A percentile compares a stretch with the other conserved stretches of the same genome.
Conservation (phyloP, 2,329 filamentous ascomycete species). For the Alternaria arbusti region DNA sequence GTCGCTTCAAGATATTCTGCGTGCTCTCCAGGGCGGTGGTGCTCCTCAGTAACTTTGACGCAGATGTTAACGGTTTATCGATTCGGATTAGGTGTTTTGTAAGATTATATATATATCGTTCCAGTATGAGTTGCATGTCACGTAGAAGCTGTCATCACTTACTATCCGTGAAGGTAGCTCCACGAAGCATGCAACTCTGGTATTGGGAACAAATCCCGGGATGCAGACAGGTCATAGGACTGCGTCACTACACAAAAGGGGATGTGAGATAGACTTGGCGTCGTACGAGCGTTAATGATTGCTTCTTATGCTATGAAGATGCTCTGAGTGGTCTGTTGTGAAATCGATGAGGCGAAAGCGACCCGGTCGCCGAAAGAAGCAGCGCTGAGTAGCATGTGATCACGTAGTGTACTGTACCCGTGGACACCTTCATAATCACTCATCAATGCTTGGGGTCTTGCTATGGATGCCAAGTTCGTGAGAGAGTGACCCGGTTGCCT, state of each 20-base stretch:
- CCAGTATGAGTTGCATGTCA: slow-evolving; percentile 4
- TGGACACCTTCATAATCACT: not conserved
- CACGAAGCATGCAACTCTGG: not conserved
- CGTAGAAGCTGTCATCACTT: not conserved
- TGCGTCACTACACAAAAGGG: not conserved
- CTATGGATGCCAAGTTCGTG: too few species aligned
- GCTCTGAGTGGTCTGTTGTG: not conserved
- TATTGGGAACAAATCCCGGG: not conserved
- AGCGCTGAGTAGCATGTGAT: not conserved
- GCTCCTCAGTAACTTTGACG: slow-evolving; percentile 9
- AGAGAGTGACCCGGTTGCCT: too few species aligned
- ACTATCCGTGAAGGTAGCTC: not conserved
- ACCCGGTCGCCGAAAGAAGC: not conserved
- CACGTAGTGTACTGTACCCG: not conserved
- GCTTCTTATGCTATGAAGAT: not conserved
- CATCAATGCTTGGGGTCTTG: not conserved
- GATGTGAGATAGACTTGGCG: not conserved
- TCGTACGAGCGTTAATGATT: slow-evolving; percentile 5
- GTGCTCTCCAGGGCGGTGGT: slow-evolving; percentile 33
- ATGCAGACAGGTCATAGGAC: not conserved
- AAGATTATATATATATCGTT: slow-evolving; percentile 1
- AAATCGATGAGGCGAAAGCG: not conserved
- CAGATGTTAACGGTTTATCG: not conserved
- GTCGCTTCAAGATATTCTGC: slow-evolving; percentile 41
- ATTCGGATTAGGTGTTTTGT: slow-evolving; percentile 5